phyloP scores from a whole-genome alignment of 2,329 filamentous ascomycete genomes.

The Stachybotrys elegans region DNA sequence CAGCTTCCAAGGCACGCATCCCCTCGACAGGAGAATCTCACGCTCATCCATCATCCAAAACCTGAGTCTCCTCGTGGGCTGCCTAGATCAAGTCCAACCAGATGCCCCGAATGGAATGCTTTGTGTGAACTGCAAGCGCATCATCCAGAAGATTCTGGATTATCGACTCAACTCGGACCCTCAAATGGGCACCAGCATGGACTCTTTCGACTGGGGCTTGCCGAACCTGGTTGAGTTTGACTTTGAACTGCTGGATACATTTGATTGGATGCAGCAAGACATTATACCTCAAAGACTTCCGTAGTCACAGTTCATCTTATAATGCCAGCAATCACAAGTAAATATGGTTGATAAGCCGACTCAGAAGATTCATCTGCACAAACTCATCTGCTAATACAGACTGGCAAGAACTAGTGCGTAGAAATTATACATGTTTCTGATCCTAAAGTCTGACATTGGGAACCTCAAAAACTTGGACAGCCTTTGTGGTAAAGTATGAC shows the following conservation, averaged over 20 bases:
- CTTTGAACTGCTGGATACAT: neutral
- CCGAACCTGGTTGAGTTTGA: neutral
- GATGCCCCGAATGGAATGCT: constrained; percentile 40
- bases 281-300: no score
- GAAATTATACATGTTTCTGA: no score
- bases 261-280: neutral
- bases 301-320: no score
- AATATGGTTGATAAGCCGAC: no score
- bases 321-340: no score
- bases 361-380: no score
- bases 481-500: constrained; percentile 1
- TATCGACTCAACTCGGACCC: constrained; percentile 32
- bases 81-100: constrained; percentile 41
- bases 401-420: no score
- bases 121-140: constrained; percentile 34
- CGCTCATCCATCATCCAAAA: constrained; percentile 43
- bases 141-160: constrained; percentile 43
- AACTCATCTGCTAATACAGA: no score
- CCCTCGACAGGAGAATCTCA: constrained; percentile 19
- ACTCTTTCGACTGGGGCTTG: neutral
- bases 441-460: neutral
- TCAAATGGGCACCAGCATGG: neutral
- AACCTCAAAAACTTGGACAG: constrained; percentile 7
- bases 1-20: constrained; percentile 16
- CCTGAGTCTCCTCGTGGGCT: constrained; percentile 41